Conservation (phyloP, 2,329 filamentous ascomycete genomes). For the Fusarium anthophilum region DNA sequence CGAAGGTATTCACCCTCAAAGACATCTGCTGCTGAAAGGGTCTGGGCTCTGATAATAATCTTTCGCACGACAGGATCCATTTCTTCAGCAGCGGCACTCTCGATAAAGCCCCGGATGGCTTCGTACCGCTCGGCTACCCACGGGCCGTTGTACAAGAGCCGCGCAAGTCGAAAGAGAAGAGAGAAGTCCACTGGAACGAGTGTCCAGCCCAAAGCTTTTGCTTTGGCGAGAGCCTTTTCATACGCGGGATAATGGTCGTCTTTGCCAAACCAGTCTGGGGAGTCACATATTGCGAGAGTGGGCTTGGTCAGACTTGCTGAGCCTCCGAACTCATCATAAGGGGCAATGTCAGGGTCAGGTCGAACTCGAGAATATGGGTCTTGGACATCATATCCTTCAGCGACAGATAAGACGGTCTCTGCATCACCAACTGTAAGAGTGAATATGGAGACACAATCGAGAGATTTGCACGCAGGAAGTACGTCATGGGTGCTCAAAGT, state of each 20-base stretch:
- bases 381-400: slow-evolving; percentile 57
- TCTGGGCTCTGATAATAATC: slow-evolving; percentile 51
- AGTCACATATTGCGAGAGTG: slow-evolving; percentile 53
- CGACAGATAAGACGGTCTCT: slow-evolving; percentile 57
- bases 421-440: slow-evolving; percentile 60
- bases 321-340: slow-evolving; percentile 44
- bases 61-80: slow-evolving; percentile 50
- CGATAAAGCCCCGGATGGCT: slow-evolving; percentile 59
- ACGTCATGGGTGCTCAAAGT: slow-evolving; percentile 60
- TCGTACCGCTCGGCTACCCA: slow-evolving; percentile 67
- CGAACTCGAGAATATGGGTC: slow-evolving; percentile 62
- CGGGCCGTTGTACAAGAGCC: slow-evolving; percentile 65
- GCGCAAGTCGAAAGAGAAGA: slow-evolving; percentile 60
- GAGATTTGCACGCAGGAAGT: slow-evolving; percentile 63
- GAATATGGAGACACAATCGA: slow-evolving; percentile 67
- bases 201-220: slow-evolving; percentile 52
- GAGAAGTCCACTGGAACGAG: slow-evolving; percentile 57
- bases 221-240: slow-evolving; percentile 51
- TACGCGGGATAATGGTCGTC: slow-evolving; percentile 54
- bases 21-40: slow-evolving; percentile 56
- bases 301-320: slow-evolving; percentile 32
- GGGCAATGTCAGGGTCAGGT: slow-evolving; percentile 3
- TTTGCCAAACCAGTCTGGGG: slow-evolving; percentile 50
- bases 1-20: slow-evolving; percentile 53
- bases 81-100: slow-evolving; percentile 37